Conservation (phyloP, 306 rosid species). For the Acacia crassicarpa region DNA sequence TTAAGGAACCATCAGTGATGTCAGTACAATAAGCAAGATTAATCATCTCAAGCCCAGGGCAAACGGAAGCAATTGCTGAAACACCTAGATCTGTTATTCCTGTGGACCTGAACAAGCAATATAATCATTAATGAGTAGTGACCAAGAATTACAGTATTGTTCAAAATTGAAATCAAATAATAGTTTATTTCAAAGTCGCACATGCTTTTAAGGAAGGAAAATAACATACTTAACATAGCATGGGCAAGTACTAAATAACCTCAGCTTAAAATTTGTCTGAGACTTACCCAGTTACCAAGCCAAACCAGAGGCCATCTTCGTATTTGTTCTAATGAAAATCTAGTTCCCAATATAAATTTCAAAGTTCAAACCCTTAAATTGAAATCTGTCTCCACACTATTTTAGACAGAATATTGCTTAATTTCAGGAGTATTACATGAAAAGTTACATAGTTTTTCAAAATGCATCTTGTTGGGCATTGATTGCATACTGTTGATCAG, state of each 20-base stretch:
- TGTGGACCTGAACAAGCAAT: constrained; percentile 61
- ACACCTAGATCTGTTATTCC: constrained; percentile 80
- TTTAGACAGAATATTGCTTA: neutral
- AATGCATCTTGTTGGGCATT: neutral
- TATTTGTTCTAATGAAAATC: neutral
- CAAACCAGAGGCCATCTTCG: neutral
- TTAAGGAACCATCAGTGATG: constrained; percentile 61
- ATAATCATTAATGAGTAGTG: neutral
- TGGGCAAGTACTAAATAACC: neutral
- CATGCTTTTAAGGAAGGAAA: neutral
- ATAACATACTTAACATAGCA: neutral
- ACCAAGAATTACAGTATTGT: neutral
- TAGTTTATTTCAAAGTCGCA: neutral
- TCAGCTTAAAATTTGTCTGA: constrained; percentile 10
- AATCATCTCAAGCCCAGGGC: constrained; percentile 75
- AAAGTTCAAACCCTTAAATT: neutral
- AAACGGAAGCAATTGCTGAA: constrained; percentile 70
- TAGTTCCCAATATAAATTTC: neutral
- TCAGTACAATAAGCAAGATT: constrained; percentile 79
- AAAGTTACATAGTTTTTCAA: neutral
- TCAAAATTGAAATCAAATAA: neutral
- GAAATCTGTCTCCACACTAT: neutral
- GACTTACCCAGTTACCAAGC: neutral
- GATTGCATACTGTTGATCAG: neutral
- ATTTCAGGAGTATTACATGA: neutral